phyloP scores from a whole-genome alignment of 2,329 filamentous ascomycete genomes.

The Zymoseptoria crescenta region DNA sequence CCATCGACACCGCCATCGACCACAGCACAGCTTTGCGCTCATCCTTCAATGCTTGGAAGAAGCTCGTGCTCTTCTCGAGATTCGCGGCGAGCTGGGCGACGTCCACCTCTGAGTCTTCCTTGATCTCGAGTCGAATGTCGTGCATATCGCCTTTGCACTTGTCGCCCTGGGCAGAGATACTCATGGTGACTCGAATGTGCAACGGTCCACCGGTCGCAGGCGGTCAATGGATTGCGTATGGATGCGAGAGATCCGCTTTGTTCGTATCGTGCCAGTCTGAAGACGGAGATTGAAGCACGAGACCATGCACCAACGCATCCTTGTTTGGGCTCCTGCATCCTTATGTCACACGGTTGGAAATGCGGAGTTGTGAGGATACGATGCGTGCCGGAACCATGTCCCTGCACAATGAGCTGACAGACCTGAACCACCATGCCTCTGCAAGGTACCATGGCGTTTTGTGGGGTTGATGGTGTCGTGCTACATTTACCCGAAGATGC shows the following conservation, averaged over 20 bases:
- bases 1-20: conserved; percentile 10
- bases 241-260: background rate
- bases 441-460: background rate
- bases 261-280: background rate
- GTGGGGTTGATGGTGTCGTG: background rate
- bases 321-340: background rate
- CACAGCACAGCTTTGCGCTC: conserved; percentile 10
- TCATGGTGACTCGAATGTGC: background rate
- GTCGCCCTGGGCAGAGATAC: background rate
- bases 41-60: conserved; percentile 4
- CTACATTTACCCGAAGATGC: background rate
- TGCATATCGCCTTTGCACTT: background rate
- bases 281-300: background rate
- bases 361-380: background rate
- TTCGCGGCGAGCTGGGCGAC: background rate
- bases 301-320: background rate
- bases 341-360: background rate
- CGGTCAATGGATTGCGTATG: background rate
- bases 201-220: background rate
- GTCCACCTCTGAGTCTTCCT: background rate
- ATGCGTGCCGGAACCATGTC: background rate
- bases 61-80: background rate
- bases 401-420: background rate
- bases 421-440: background rate
- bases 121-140: background rate